Evolutionary conservation across 768 basidiomycete species (phyloP).

Genomic region (Lepiota subincarnata): DNA sequence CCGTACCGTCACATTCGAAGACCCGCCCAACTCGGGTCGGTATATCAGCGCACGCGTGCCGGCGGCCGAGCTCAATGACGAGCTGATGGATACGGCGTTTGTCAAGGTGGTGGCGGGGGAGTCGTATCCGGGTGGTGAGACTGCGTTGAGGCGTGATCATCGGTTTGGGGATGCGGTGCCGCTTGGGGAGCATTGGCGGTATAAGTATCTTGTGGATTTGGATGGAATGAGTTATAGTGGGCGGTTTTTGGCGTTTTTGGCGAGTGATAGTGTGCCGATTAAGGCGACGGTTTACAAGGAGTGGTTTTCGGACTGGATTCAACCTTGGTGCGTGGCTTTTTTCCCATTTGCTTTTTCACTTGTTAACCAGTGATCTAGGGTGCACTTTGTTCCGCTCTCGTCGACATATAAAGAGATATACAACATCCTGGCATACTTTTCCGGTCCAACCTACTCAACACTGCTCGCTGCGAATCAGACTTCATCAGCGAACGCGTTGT

Average conservation of each 20-base stretch:
- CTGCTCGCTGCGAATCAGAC: slow-evolving; percentile 51
- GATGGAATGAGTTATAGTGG: slow-evolving; percentile 92
- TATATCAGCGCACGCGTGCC: slow-evolving; percentile 10
- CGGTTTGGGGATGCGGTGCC: slow-evolving; percentile 69
- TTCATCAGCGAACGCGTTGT: slow-evolving; percentile 5
- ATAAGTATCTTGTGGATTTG: slow-evolving; percentile 84
- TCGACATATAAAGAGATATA: slow-evolving; percentile 84
- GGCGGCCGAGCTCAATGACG: slow-evolving; percentile 48
- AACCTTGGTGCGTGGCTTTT: slow-evolving; percentile 18
- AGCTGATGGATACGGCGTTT: slow-evolving; percentile 84
- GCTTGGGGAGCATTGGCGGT: slow-evolving; percentile 79
- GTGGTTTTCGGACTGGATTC: slow-evolving; percentile 75
- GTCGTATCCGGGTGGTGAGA: slow-evolving; percentile 69
- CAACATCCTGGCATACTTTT: slow-evolving; percentile 87
- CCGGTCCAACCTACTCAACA: slow-evolving; percentile 65
- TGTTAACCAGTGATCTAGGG: slow-evolving; percentile 38
- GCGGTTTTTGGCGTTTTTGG: slow-evolving; percentile 73
- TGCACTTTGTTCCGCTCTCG: slow-evolving; percentile 90
- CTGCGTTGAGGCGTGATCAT: slow-evolving; percentile 54
- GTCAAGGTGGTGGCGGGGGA: slow-evolving; percentile 65
- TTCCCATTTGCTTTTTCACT: background rate
- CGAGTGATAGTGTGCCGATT: slow-evolving; percentile 78
- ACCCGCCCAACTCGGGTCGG: slow-evolving; percentile 12
- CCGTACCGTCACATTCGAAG: slow-evolving; percentile 15
- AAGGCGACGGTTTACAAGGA: slow-evolving; percentile 86